These are phyloP conservation scores for Boletus smithii DNA, from an alignment of 1,284 basidiomycete species.

Conservation along the genomic window DNA sequence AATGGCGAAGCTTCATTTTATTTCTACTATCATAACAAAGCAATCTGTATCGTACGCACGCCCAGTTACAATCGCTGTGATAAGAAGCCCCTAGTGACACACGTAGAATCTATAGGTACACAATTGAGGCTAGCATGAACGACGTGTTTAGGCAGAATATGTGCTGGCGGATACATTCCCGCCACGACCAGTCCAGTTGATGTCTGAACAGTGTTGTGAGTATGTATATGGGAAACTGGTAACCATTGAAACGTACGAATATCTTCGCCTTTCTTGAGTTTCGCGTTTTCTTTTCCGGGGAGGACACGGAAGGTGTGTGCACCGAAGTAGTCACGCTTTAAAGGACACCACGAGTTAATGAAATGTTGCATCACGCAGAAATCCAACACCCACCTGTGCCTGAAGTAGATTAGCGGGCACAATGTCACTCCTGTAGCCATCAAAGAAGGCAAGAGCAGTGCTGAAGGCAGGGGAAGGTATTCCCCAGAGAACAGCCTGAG, in stretches of 20 bases:
- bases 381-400: constrained; percentile 61
- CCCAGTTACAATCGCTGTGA: constrained; percentile 14
- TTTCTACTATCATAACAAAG: constrained; percentile 14
- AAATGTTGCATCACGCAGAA: neutral
- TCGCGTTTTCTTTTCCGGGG: constrained; percentile 83
- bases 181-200: constrained; percentile 93
- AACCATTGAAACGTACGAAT: constrained; percentile 61
- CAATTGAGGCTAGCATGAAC: neutral
- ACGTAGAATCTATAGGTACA: constrained; percentile 20
- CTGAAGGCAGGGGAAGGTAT: constrained; percentile 95
- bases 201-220: constrained; percentile 45
- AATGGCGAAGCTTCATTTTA: constrained; percentile 4
- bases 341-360: constrained; percentile 33
- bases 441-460: constrained; percentile 98
- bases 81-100: neutral
- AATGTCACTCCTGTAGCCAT: constrained; percentile 91
- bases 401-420: constrained; percentile 95
- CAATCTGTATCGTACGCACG: constrained; percentile 17
- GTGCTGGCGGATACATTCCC: constrained; percentile 90
- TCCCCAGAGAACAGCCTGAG: constrained; percentile 96
- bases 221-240: constrained; percentile 5
- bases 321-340: constrained; percentile 86
- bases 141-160: constrained; percentile 76
- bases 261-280: constrained; percentile 77
- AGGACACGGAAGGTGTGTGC: constrained; percentile 94